Percentiles rank a stretch among this genome's conserved stretches.
Evolutionary conservation across 805 yeast species (phyloP).

Genomic region (Candida easanensis): DNA sequence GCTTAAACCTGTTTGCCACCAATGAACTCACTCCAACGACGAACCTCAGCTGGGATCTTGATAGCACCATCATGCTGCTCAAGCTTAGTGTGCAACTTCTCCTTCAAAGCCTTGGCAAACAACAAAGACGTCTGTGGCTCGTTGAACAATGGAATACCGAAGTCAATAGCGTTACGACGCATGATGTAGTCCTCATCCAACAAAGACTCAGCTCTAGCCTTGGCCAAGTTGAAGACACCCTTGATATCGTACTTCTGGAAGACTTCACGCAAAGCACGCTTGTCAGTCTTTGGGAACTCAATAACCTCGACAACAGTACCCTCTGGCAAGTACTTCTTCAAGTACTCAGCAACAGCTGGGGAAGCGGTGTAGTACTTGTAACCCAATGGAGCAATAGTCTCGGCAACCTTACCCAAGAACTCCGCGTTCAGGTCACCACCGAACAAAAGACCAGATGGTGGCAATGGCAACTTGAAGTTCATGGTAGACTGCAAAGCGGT

Average conservation of each 20-base stretch:
- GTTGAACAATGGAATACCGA: slow-evolving; percentile 92
- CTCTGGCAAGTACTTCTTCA: slow-evolving; percentile 44
- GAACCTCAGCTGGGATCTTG: slow-evolving; percentile 78
- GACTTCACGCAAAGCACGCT: slow-evolving; percentile 88
- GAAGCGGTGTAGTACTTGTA: slow-evolving; percentile 81
- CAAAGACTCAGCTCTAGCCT: slow-evolving; percentile 80
- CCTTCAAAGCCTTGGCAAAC: slow-evolving; percentile 79
- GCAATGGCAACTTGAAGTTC: slow-evolving; percentile 93
- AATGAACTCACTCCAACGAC: slow-evolving; percentile 95
- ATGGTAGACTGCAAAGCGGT: slow-evolving; percentile 93
- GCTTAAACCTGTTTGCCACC: slow-evolving; percentile 81
- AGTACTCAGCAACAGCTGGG: slow-evolving; percentile 65
- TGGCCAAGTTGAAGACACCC: slow-evolving; percentile 90
- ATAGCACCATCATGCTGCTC: slow-evolving; percentile 48
- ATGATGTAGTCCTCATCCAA: slow-evolving; percentile 90
- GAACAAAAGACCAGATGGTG: slow-evolving; percentile 84
- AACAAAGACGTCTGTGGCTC: slow-evolving; percentile 91
- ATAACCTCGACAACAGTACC: slow-evolving; percentile 51
- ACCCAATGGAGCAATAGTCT: slow-evolving; percentile 66
- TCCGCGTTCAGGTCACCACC: slow-evolving; percentile 88
- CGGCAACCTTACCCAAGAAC: slow-evolving; percentile 71
- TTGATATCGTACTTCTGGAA: slow-evolving; percentile 83
- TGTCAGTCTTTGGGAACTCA: slow-evolving; percentile 90
- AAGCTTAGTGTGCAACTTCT: slow-evolving; percentile 56
- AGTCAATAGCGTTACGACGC: slow-evolving; percentile 99